Conservation (phyloP, 2,329 filamentous ascomycete genomes). For the Aspergillus spinulosporus region DNA sequence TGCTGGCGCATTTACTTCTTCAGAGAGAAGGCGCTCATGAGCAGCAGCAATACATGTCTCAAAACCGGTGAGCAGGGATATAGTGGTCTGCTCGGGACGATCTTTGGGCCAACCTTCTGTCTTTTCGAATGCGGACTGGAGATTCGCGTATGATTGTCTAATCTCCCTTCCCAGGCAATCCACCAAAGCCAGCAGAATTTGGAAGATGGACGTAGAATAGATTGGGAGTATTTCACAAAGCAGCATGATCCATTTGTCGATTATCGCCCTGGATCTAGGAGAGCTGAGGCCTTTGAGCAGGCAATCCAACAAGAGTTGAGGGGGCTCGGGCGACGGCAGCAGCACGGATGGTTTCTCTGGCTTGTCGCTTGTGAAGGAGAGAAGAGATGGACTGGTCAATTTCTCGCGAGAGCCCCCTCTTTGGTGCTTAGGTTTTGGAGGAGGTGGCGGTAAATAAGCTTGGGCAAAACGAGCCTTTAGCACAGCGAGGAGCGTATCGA, state of each 20-base stretch:
- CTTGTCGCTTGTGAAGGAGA: slow-evolving; percentile 50
- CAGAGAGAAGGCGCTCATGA: slow-evolving; percentile 76
- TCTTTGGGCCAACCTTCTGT: slow-evolving; percentile 39
- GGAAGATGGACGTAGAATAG: slow-evolving; percentile 82
- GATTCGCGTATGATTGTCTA: slow-evolving; percentile 66
- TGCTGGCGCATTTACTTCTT: slow-evolving; percentile 69
- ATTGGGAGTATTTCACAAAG: slow-evolving; percentile 79
- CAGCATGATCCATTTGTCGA: slow-evolving; percentile 91
- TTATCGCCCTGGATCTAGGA: slow-evolving; percentile 67
- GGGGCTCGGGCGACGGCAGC: slow-evolving; percentile 43
- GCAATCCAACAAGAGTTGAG: slow-evolving; percentile 74
- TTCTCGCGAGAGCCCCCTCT: slow-evolving; percentile 43
- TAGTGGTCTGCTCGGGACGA: slow-evolving; percentile 61
- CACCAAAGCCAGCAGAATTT: slow-evolving; percentile 85
- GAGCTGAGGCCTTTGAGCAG: slow-evolving; percentile 79
- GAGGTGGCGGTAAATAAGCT: slow-evolving; percentile 35
- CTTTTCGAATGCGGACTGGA: slow-evolving; percentile 56
- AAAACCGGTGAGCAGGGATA: slow-evolving; percentile 83
- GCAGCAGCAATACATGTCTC: slow-evolving; percentile 86
- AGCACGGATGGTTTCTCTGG: slow-evolving; percentile 39
- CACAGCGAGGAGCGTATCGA: slow-evolving; percentile 74
- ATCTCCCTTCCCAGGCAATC: slow-evolving; percentile 85
- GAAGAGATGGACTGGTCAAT: slow-evolving; percentile 42
- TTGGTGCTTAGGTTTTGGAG: slow-evolving; percentile 35
- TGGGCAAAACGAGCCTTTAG: slow-evolving; percentile 61